Base-by-base conservation (phyloP, 2,329 filamentous ascomycete genomes). In the Colletotrichum incanum region DNA sequence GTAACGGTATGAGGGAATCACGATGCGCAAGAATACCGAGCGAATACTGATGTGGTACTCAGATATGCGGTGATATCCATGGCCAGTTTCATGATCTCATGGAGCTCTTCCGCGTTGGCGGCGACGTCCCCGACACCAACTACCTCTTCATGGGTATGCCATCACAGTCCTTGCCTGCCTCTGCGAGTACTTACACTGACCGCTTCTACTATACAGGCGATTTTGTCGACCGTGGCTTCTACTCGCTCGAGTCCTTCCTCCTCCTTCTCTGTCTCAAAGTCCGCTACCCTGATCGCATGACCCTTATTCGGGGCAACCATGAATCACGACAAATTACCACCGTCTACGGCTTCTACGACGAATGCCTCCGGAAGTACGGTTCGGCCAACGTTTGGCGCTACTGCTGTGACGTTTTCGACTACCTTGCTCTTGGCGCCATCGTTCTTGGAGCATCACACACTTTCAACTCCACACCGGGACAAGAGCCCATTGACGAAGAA, bases 371-470 rank as follows among this genome's bases (percentile, higher is more conserved):
- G 65, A 98, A 98, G 84, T 98, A 98, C 79, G 96, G 96, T 73
- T 97, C 93, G 79, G 95, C 96, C 47, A 98, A 98, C 78, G 96
- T 98, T 1, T 98, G 96, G 96, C 90, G 94, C 66, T 96, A 98
- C 80, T 99, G 95, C 85, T 98, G 95, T 84, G 96, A 99, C 78
- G 93, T 98, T 5, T 99, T 99, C 80, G 96, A 99, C 84, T 98
- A 98, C 82, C 91, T 99, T 28, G 94, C 95, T 6, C 90, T 98
- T 6, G 95, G 94, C 64, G 95, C 95, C 58, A 91, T 98, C 75
- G 94, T 96, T 8, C 90, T 98, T n/a, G 96, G 96, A 75, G 95
- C 96, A 84, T 87, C 93, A 82, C 85, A 92, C 87, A 82, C 88
- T 75, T 81, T 93, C 76, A 82, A 87, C 26, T 79, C 85, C 16